Conservation (phyloP, 2,329 filamentous ascomycete genomes). For the Ophiostoma piceae region DNA sequence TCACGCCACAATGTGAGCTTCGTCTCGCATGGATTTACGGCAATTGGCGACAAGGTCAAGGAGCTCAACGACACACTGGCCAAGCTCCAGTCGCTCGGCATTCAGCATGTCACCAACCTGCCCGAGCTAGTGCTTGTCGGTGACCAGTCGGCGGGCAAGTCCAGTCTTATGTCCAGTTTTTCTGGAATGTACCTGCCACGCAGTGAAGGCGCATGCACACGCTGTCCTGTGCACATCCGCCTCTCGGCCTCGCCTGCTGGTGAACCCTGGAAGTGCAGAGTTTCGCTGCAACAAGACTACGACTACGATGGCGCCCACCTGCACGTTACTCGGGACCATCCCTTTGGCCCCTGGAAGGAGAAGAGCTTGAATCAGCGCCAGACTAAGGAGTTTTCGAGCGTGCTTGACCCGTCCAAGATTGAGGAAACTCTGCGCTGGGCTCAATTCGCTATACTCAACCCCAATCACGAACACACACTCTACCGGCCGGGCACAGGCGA, state of each 20-base stretch:
- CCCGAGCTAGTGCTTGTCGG: conserved; percentile 80
- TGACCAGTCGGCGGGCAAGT: conserved; percentile 81
- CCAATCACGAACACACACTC: conserved; percentile 45
- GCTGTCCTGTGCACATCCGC: conserved; percentile 76
- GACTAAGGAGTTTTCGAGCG: conserved; percentile 56
- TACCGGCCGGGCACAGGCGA: conserved; percentile 46
- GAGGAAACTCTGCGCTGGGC: conserved; percentile 66
- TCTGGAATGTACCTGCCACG: conserved; percentile 67
- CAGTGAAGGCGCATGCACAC: conserved; percentile 67
- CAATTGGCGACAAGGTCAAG: conserved; percentile 60
- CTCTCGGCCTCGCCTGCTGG: conserved; percentile 48
- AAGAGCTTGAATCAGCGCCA: conserved; percentile 37
- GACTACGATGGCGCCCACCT: conserved; percentile 23
- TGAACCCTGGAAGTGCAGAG: conserved; percentile 58
- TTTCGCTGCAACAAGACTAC: conserved; percentile 64
- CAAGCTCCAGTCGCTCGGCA: conserved; percentile 64
- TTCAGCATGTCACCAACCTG: conserved; percentile 64
- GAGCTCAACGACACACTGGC: conserved; percentile 61
- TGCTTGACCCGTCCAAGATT: conserved; percentile 57
- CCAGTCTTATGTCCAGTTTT: conserved; percentile 60
- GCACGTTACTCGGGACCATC: conserved; percentile 44
- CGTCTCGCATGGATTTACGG: conserved; percentile 40
- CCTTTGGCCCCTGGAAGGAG: conserved; percentile 62
- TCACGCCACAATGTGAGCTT: conserved; percentile 30
- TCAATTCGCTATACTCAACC: conserved; percentile 72